Conservation (phyloP, 192 early-diverging fungal species). For the Backusella morwellensis region DNA sequence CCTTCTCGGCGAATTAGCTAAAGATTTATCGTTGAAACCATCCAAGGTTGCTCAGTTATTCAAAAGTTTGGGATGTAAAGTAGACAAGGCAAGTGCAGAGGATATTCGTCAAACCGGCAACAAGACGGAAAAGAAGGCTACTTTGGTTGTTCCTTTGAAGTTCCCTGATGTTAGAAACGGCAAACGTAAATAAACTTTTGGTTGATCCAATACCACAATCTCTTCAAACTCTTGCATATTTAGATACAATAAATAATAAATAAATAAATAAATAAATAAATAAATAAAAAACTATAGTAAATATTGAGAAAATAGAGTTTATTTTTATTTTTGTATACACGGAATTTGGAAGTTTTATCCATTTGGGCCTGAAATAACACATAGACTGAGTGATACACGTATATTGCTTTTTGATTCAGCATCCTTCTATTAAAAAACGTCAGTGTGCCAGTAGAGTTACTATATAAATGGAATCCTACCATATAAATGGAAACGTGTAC, state of each 20-base stretch:
- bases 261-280: background rate
- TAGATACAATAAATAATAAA: background rate
- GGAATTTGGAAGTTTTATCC: too few relatives aligned
- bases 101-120: slow-evolving; percentile 3
- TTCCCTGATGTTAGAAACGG: slow-evolving; percentile 28
- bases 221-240: background rate
- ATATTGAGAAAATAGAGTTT: too few relatives aligned
- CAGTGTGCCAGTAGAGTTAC: too few relatives aligned
- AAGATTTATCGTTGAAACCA: slow-evolving; percentile 60
- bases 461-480: too few relatives aligned
- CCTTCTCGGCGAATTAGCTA: slow-evolving; percentile 57
- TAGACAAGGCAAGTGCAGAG: slow-evolving; percentile 36
- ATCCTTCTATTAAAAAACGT: too few relatives aligned
- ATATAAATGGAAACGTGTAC: too few relatives aligned
- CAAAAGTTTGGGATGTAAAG: slow-evolving; percentile 46
- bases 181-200: slow-evolving; percentile 15
- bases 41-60: slow-evolving; percentile 40
- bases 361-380: too few relatives aligned
- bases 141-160: slow-evolving; percentile 27
- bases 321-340: too few relatives aligned
- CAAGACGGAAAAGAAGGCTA: slow-evolving; percentile 23
- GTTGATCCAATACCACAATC: slow-evolving; percentile 1
- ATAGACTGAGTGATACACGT: too few relatives aligned
- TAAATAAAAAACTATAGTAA: background rate
- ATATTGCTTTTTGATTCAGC: too few relatives aligned